A percentile compares a stretch with the other conserved stretches of the same genome.
Conservation (phyloP, 2,329 filamentous ascomycete species). For the Calonectria fujianensis region DNA sequence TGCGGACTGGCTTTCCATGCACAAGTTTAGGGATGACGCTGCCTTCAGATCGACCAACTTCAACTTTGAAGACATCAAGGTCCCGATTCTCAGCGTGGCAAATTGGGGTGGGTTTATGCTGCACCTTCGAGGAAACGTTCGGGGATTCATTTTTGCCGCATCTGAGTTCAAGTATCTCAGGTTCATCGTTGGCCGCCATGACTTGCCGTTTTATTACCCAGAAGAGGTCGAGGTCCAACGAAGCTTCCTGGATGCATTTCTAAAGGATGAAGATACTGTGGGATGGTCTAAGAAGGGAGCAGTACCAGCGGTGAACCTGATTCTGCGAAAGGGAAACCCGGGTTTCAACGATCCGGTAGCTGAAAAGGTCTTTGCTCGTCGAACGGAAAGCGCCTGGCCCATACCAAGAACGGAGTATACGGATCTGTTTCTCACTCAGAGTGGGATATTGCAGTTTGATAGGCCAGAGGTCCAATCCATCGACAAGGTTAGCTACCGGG, state of each 20-base stretch:
- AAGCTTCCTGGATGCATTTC: slow-evolving; percentile 81
- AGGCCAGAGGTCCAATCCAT: slow-evolving; percentile 16
- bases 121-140: slow-evolving; percentile 81
- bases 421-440: slow-evolving; percentile 73
- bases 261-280: slow-evolving; percentile 77
- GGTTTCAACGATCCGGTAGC: slow-evolving; percentile 78
- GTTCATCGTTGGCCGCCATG: slow-evolving; percentile 81
- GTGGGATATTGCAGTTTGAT: slow-evolving; percentile 14
- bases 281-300: slow-evolving; percentile 75
- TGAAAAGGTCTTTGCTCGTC: slow-evolving; percentile 72
- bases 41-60: slow-evolving; percentile 80
- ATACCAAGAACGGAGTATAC: slow-evolving; percentile 78
- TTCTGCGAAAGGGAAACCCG: slow-evolving; percentile 78
- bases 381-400: slow-evolving; percentile 78
- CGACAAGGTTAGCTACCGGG: slow-evolving; percentile 72
- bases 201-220: slow-evolving; percentile 82
- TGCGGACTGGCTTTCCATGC: slow-evolving; percentile 64
- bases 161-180: slow-evolving; percentile 80
- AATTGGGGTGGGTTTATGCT: slow-evolving; percentile 83
- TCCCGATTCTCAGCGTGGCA: slow-evolving; percentile 78
- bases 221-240: slow-evolving; percentile 80
- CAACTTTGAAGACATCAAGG: slow-evolving; percentile 77
- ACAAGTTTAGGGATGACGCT: slow-evolving; percentile 75
- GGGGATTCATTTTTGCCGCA: slow-evolving; percentile 77
- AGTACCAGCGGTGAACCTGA: slow-evolving; percentile 74